phyloP scores from a whole-genome alignment of 495 filamentous ascomycete genomes.

The Penicillium ucsense region DNA sequence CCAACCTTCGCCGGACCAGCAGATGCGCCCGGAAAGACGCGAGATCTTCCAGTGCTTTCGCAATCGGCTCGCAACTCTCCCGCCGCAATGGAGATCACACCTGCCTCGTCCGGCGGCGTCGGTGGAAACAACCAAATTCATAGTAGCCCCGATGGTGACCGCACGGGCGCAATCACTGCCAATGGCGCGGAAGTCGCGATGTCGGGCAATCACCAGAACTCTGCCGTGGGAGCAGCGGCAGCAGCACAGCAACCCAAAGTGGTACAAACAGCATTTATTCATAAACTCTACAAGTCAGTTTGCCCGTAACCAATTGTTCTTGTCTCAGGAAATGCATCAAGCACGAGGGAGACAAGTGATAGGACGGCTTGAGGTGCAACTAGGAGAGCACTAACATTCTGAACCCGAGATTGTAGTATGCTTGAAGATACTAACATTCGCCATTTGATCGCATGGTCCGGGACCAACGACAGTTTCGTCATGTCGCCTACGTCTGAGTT shows the following conservation, averaged over 20 bases:
- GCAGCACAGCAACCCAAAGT: constrained; percentile 94
- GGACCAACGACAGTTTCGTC: constrained; percentile 89
- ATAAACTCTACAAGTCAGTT: constrained; percentile 94
- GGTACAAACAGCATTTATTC: constrained; percentile 98
- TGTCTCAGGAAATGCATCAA: no score
- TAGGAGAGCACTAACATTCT: no score
- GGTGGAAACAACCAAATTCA: constrained; percentile 25
- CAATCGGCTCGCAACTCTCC: constrained; percentile 27
- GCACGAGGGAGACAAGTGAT: no score
- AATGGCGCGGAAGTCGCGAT: constrained; percentile 35
- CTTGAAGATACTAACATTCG: constrained; percentile 87
- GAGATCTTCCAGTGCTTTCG: constrained; percentile 39
- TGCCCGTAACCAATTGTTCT: no score
- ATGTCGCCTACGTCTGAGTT: constrained; percentile 97
- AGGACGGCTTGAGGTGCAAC: no score
- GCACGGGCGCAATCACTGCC: constrained; percentile 25
- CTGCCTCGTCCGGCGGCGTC: constrained; percentile 31
- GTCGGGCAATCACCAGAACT: constrained; percentile 34
- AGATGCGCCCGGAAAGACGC: constrained; percentile 30
- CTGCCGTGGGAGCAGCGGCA: constrained; percentile 55
- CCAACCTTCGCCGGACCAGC: constrained; percentile 25
- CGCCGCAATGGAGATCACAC: constrained; percentile 43
- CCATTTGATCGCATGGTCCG: constrained; percentile 93
- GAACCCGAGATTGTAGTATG: constrained; percentile 58
- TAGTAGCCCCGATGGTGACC: constrained; percentile 40